phyloP scores from a whole-genome alignment of 2,329 filamentous ascomycete species.

The Trichoderma asperellum region DNA sequence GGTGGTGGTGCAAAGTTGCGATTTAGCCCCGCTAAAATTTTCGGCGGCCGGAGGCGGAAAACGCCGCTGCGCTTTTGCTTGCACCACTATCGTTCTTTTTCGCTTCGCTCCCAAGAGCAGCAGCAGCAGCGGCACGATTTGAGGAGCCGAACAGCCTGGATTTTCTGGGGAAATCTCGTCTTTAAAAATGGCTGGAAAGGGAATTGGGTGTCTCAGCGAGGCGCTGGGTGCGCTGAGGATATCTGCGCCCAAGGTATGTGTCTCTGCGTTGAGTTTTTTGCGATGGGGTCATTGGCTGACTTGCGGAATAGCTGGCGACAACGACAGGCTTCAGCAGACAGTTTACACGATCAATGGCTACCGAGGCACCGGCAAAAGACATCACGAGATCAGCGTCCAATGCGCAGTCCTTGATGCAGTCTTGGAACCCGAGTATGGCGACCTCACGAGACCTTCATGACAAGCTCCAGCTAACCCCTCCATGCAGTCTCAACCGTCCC shows the following conservation, averaged over 20 bases:
- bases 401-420: conserved; percentile 43
- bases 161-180: conserved; percentile 28
- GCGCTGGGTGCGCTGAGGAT: conserved; percentile 56
- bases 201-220: conserved; percentile 56
- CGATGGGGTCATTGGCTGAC: conserved; percentile 25
- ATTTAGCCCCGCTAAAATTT: conserved; percentile 39
- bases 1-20: conserved; percentile 32
- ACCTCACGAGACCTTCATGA: background rate
- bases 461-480: conserved; percentile 1
- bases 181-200: conserved; percentile 44
- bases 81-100: background rate
- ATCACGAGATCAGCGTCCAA: conserved; percentile 43
- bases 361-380: conserved; percentile 49
- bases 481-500: conserved; percentile 65
- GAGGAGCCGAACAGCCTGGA: background rate
- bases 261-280: conserved; percentile 1
- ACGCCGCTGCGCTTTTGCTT: conserved; percentile 31
- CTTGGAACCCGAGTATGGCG: conserved; percentile 52
- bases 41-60: conserved; percentile 30
- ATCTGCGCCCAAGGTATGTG: conserved; percentile 46
- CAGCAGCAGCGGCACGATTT: background rate
- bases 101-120: background rate
- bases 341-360: conserved; percentile 61
- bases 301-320: conserved; percentile 38
- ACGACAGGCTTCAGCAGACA: conserved; percentile 46